Base-by-base conservation (phyloP, 1,284 basidiomycete species). In the Cutaneotrichosporon mucoides region DNA sequence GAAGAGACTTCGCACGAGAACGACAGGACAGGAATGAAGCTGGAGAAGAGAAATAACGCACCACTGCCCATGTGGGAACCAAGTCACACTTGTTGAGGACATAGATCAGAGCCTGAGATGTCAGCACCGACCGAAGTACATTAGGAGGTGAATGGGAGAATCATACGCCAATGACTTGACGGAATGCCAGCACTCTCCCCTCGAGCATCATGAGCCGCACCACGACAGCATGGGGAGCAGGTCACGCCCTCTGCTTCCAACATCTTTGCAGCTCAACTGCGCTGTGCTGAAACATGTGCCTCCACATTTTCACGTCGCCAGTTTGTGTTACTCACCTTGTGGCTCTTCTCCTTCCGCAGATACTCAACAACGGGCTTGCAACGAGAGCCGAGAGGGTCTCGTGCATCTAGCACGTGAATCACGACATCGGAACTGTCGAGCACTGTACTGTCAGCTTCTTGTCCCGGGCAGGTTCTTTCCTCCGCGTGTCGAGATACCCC, bases 31-130 rank as follows among this genome's bases (percentile, higher is more conserved):
- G 45, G 41, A 48, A 24, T 24, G 24, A 24, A 24, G 24, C 24
- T 24, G 24, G 24, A 24, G 24, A 24, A 24, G 24, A 24, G 24
- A 24, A 24, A 24, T 24, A 43, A 84, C 91, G 81, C 79, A 96
- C 94, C 36, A 95, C 97, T 47, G 97, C 95, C 96, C 96, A 99
- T 67, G 92, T 97, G 5, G 95, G 96, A 8, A 99, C 94, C 53
- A 99, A 81, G 79, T 98, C 95, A 74, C 96, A 96, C 82, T 99
- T 99, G 83, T 99, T 99, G 68, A 99, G 86, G 51, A 99, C 85
- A 63, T 96, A 87, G 13, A 99, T 91, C 61, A 99, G 86, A 76
- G 98, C 94, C 24, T 24, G 24, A 24, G 24, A 24, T 24, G 24
- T 24, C 24, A 24, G 24, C 24, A 24, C 24, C 24, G 24, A 24